Base-by-base conservation (phyloP, 2,329 filamentous ascomycete species). In the Curvularia hawaiiensis region DNA sequence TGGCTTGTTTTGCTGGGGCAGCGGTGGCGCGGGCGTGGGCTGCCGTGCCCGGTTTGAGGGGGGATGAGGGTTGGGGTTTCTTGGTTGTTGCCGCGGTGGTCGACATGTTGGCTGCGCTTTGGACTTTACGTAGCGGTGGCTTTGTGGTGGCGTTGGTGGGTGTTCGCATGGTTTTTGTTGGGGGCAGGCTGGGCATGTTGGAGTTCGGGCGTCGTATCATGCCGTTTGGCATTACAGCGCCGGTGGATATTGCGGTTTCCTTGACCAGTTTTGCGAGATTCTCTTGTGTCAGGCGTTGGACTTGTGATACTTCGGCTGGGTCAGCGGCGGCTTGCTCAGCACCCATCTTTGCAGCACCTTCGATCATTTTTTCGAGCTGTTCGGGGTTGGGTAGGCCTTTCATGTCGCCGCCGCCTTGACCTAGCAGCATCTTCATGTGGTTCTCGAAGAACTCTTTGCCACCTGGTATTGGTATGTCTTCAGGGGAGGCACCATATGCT, bases 401-500 rank as follows among this genome's bases (percentile, higher is more conserved):
- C 57, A 75, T 59, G 9, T 75, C 73, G 3, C 72, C 73, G 4
- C 72, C 72, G 12, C 68, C 69, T 35, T 68, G 64, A 1, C 66
- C 62, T 4, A 76, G 41, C 2, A 75, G 45, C 10, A 66, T 61
- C 41, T 74, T 72, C 65, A 75, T 72, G 54, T 73, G 69, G 18
- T 75, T 69, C 50, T 74, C 69, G 47, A 76, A 72, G 39, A 74
- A 74, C 22, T 75, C 64, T 18, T 67, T 70, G 0, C 72, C 74
- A 4, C 73, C 73, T 1, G 74, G 73, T 50, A 75, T 71, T 3
- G 64, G 65, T 11, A 75, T 45, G 49, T 76, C 74, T 24, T 61
- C 66, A 9, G 74, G 73, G 4, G 74, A 76, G 3, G 74, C 71
- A 64, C 71, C 70, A 47, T 82, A 80, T 3, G 80, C 75, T 12